Base-by-base conservation (phyloP, 2,329 filamentous ascomycete genomes). In the Fusarium sp. region DNA sequence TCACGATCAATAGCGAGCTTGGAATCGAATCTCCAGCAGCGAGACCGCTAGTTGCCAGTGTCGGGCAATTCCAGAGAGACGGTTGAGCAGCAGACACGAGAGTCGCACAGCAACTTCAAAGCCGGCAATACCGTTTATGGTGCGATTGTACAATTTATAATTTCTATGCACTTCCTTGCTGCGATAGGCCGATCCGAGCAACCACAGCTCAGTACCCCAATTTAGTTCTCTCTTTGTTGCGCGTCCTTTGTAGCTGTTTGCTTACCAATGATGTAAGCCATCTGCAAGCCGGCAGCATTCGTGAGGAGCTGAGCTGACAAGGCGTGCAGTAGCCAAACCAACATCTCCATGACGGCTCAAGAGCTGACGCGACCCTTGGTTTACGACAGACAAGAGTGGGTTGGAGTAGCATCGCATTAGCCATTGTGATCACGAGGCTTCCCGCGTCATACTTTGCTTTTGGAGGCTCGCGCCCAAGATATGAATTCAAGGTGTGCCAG, bases 81-180 rank as follows among this genome's bases (percentile, higher is more conserved):
- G 45, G 67, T 65, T 65, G 63, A 60, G 37, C 67, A 56, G 57
- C 66, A 69, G 68, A 69, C 60, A 70, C 66, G 68, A 69, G 53
- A 17, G 68, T 69, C 38, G 21, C 52, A 69, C 68, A 49, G 48
- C 46, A 17, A 25, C 4, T 25, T 25, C 23, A 25, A 54, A 17
- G 38, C 50, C 29, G 51, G 66, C 57, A 37, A 53, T 49, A 66
- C 61, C 51, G 41, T 64, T 61, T 37, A 31, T 21, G 19, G 44
- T 46, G 14, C 11, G 7, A 14, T 31, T 19, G 9, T 42, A 19
- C 19, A 19, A 19, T 19, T 19, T 19, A 19, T 19, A 19, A 19
- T 4, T 31, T 31, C 38, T 29, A 31, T 49, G 19, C 4, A 19
- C 19, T 36, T 49, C 33, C 27, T 15, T 13, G 13, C 21, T 49